A percentile compares a stretch with the other conserved stretches of the same genome.
phyloP scores from a whole-genome alignment of 805 yeast species.

The Candida loeiensis region DNA sequence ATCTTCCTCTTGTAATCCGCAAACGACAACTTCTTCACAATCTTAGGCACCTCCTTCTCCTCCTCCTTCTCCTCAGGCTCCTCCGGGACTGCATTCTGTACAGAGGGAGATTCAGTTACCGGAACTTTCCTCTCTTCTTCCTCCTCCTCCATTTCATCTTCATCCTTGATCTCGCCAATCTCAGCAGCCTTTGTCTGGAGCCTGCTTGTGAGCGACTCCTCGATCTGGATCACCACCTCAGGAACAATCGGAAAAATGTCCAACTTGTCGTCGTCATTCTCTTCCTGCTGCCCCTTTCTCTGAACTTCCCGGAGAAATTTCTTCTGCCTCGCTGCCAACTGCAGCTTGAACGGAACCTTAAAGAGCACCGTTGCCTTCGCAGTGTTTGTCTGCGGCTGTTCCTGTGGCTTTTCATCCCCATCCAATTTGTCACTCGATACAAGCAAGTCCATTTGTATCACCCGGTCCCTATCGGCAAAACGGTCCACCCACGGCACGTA shows the following conservation, averaged over 20 bases:
- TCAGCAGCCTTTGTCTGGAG: conserved; percentile 23
- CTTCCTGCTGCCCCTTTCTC: conserved; percentile 2
- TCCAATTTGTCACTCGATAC: conserved; percentile 14
- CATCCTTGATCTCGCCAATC: conserved; percentile 8
- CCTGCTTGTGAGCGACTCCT: conserved; percentile 18
- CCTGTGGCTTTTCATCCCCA: conserved; percentile 6
- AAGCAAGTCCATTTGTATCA: conserved; percentile 19
- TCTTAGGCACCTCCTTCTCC: conserved; percentile 11
- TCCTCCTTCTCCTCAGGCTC: conserved; percentile 5
- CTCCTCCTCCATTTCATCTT: conserved; percentile 1
- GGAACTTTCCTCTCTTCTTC: conserved; percentile 4
- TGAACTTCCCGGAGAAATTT: conserved; percentile 10
- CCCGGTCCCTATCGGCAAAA: conserved; percentile 27
- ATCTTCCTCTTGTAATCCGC: conserved; percentile 70
- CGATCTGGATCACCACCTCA: conserved; percentile 22
- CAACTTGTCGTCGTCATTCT: conserved; percentile 1
- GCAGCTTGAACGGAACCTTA: conserved; percentile 25
- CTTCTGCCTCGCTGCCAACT: conserved; percentile 19
- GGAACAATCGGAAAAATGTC: conserved; percentile 24
- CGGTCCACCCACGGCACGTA: conserved; percentile 38
- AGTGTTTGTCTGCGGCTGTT: neutral
- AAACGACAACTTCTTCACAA: conserved; percentile 59
- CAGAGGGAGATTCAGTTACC: neutral
- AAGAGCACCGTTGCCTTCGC: conserved; percentile 14
- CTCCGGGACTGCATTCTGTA: neutral